Evolutionary conservation across 2,329 filamentous ascomycete species (phyloP).

Genomic region (Dichotomopilus funicola): DNA sequence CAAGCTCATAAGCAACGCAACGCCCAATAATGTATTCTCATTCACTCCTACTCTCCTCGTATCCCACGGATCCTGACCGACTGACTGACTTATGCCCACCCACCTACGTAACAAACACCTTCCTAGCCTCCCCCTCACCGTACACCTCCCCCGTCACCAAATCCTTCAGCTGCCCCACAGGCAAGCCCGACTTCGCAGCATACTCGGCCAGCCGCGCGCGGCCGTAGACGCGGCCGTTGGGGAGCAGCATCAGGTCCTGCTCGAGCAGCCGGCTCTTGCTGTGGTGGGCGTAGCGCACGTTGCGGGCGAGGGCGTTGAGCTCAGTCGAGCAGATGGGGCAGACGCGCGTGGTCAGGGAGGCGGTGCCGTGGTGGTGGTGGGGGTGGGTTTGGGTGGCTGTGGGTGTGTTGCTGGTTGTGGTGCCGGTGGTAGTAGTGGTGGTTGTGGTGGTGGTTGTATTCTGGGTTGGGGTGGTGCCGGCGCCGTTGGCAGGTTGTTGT

Average conservation of each 20-base stretch:
- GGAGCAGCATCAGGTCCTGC: slow-evolving; percentile 75
- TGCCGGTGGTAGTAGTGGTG: slow-evolving; percentile 14
- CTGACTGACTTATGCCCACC: no score
- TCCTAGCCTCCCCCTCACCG: slow-evolving; percentile 58
- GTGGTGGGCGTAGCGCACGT: slow-evolving; percentile 91
- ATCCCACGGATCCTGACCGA: not conserved
- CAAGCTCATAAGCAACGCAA: not conserved
- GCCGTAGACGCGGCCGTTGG: slow-evolving; percentile 82
- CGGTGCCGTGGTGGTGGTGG: slow-evolving; percentile 26
- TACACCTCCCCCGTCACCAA: slow-evolving; percentile 68
- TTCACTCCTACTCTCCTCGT: not conserved
- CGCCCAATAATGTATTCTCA: not conserved
- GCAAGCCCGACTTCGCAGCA: slow-evolving; percentile 70
- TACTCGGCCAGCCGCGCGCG: slow-evolving; percentile 65
- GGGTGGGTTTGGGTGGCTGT: slow-evolving; percentile 16
- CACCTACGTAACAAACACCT: slow-evolving; percentile 68
- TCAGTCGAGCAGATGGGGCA: slow-evolving; percentile 96
- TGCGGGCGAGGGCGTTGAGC: slow-evolving; percentile 81
- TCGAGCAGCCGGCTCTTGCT: slow-evolving; percentile 83
- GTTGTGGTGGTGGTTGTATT: slow-evolving; percentile 24
- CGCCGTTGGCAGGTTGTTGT: slow-evolving; percentile 25
- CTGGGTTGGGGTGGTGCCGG: slow-evolving; percentile 9
- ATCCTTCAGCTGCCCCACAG: slow-evolving; percentile 64
- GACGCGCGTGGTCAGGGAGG: slow-evolving; percentile 63
- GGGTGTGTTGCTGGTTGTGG: slow-evolving; percentile 17